A percentile compares a stretch with the other conserved stretches of the same genome.
phyloP scores from a whole-genome alignment of 805 yeast genomes.

The Saccharomycopsis fibuligera region DNA sequence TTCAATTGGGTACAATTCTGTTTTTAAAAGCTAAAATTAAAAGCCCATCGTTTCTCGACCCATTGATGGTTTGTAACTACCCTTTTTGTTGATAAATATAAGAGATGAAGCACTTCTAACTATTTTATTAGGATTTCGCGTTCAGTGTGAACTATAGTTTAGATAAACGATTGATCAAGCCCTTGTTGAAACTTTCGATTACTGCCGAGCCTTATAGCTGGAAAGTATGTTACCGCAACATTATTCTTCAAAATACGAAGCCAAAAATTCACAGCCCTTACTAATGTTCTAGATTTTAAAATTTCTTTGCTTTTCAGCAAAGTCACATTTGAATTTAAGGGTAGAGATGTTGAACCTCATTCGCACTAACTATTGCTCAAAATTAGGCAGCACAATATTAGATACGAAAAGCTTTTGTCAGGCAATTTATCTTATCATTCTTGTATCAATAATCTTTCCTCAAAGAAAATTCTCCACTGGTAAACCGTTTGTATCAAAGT shows the following conservation, averaged over 20 bases:
- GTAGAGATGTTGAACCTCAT: not conserved
- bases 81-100: too few species aligned
- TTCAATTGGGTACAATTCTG: too few species aligned
- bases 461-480: constrained; percentile 12
- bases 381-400: not conserved
- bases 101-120: too few species aligned
- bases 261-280: not conserved
- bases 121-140: too few species aligned
- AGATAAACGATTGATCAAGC: too few species aligned
- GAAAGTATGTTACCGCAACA: not conserved
- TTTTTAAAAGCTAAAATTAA: too few species aligned
- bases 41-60: too few species aligned
- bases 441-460: constrained; percentile 8
- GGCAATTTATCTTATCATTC: not conserved
- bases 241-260: not conserved
- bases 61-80: too few species aligned
- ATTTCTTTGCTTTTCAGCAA: not conserved
- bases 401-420: constrained; percentile 4
- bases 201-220: not conserved
- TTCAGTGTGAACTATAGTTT: too few species aligned
- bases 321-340: not conserved
- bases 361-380: not conserved
- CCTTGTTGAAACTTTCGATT: too few species aligned
- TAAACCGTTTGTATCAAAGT: constrained; percentile 10
- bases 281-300: not conserved